Conservation (phyloP, 1,284 basidiomycete species). For the Marasmius fiardii region DNA sequence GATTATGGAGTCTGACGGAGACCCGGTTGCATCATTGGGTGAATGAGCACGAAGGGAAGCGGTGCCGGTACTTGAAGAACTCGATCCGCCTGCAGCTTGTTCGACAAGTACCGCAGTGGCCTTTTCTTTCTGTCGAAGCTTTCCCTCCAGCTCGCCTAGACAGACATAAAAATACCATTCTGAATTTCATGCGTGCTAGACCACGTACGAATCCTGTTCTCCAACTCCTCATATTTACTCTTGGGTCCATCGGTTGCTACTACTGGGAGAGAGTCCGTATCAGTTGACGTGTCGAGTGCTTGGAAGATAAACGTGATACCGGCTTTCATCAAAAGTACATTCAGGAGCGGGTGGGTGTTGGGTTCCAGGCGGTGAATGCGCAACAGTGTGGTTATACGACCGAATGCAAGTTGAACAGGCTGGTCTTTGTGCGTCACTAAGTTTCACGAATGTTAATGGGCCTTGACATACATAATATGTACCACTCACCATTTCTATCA, state of each 20-base stretch:
- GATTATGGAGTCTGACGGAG: not conserved
- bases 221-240: conserved; percentile 57
- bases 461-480: conserved; percentile 16
- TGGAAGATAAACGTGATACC: conserved; percentile 11
- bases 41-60: not conserved
- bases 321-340: conserved; percentile 69
- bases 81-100: not conserved
- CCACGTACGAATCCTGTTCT: conserved; percentile 61
- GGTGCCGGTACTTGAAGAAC: not conserved
- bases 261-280: conserved; percentile 35
- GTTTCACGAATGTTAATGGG: no score
- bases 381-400: conserved; percentile 59
- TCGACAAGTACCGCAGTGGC: no score
- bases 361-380: conserved; percentile 52
- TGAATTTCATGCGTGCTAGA: no score
- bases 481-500: conserved; percentile 58
- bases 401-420: conserved; percentile 65
- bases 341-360: conserved; percentile 51
- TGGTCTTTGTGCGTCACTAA: conserved; percentile 62
- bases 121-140: conserved; percentile 42
- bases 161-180: conserved; percentile 9
- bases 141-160: conserved; percentile 60
- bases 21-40: not conserved
- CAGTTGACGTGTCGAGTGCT: not conserved
- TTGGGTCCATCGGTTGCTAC: conserved; percentile 45